Evolutionary conservation across 768 basidiomycete genomes (phyloP), one percentile per base, ranked within the genome.

Genomic region (Jaapia argillacea): DNA sequence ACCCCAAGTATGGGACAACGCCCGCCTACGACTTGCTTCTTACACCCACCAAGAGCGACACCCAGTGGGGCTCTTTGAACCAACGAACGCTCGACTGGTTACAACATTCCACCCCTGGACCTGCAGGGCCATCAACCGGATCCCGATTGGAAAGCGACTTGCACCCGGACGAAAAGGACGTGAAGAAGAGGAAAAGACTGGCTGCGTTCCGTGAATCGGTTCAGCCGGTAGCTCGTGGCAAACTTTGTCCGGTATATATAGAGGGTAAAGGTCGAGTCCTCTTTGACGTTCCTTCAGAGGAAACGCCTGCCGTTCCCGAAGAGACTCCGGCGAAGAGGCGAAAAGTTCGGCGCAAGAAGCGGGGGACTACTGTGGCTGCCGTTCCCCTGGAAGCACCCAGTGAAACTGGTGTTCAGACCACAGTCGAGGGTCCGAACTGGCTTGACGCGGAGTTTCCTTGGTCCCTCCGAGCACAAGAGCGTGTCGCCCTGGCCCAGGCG

Each of bases 401-500:
- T 16, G 31, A 10, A 16, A 10, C 10, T 10, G 25, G 18, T 4
- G 51, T 55, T 16, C 68, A 68, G 27, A 60, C 60, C n/a, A 49
- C 55, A 4, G 39, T 56, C 2, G 71, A 74, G 26, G 71, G 62
- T 42, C 82, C 85, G 6, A 80, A 85, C 54, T 89, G 87, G 86
- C 81, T 80, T 5, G 87, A 90, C 52, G 50, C 67, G 5, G 77
- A 78, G 59, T 88, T 87, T 53, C 86, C 87, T 18, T 90, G 86
- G 87, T 72, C 72, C 40, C 55, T 80, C 49, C 67, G 79, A 43
- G 67, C 64, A n/a, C 68, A 75, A 48, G 72, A 80, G 55, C 69
- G 72, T 24, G 63, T 65, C 20, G 74, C 77, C 40, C 50, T 67
- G 37, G 66, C 68, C 20, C 73, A 71, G 52, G 68, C 69, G 24